Conservation (phyloP, 345 rosid species). For the Camelina laxa region DNA sequence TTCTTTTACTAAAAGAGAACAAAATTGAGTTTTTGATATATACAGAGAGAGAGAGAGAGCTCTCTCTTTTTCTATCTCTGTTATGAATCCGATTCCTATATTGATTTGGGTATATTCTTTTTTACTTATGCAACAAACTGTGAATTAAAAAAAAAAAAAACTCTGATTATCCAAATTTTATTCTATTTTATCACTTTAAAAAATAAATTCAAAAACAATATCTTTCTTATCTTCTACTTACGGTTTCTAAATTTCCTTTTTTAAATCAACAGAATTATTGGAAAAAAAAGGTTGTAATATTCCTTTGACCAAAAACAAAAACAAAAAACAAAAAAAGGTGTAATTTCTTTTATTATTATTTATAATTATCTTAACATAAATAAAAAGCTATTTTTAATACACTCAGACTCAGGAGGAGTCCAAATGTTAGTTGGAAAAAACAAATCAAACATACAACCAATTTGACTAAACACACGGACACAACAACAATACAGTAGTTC, state of each 20-base stretch:
- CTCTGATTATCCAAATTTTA: conserved; percentile 5
- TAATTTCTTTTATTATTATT: background rate
- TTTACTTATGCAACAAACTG: background rate
- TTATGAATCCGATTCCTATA: conserved; percentile 20
- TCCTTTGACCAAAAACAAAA: background rate
- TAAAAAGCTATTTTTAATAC: conserved; percentile 1
- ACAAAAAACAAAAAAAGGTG: background rate
- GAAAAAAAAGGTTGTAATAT: background rate
- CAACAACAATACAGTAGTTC: no score
- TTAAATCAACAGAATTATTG: conserved; percentile 1
- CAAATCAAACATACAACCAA: background rate
- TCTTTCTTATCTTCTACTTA: conserved; percentile 8
- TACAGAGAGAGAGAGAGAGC: background rate
- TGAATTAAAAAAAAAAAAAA: background rate
- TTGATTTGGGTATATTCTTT: conserved; percentile 34
- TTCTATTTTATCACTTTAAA: background rate
- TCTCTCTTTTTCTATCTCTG: background rate
- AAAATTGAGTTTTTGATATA: background rate
- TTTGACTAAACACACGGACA: background rate
- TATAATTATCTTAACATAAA: background rate
- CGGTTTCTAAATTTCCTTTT: conserved; percentile 9
- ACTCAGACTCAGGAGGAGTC: background rate
- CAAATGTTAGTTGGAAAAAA: background rate
- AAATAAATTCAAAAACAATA: background rate
- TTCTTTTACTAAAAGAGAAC: background rate